phyloP scores from a whole-genome alignment of 2,329 filamentous ascomycete species.

The Ophiognomonia clavigignenti-juglandacearum region DNA sequence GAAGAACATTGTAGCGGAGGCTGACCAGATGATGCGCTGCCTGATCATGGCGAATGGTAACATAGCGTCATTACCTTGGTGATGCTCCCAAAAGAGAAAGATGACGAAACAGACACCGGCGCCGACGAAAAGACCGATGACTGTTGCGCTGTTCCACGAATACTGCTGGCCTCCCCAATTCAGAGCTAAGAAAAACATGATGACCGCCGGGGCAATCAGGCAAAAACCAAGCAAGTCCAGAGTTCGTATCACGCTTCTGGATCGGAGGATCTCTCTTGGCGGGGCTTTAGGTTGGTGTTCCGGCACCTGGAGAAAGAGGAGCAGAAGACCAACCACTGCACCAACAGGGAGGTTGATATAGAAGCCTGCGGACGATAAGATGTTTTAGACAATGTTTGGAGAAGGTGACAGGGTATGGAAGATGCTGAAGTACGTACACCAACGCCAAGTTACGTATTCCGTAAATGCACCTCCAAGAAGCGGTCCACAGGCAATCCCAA shows the following conservation, averaged over 20 bases:
- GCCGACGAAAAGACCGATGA: slow-evolving; percentile 39
- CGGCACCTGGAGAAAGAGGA: slow-evolving; percentile 31
- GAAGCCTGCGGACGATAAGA: slow-evolving; percentile 34
- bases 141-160: slow-evolving; percentile 31
- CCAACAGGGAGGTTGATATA: slow-evolving; percentile 44
- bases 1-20: no score
- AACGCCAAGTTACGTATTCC: slow-evolving; percentile 36
- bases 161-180: slow-evolving; percentile 37
- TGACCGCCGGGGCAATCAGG: slow-evolving; percentile 35
- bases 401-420: no score
- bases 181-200: slow-evolving; percentile 40
- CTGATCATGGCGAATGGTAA: no score
- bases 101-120: no score
- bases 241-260: slow-evolving; percentile 18
- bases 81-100: slow-evolving; percentile 24
- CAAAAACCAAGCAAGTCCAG: slow-evolving; percentile 37
- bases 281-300: slow-evolving; percentile 26
- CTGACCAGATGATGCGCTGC: no score
- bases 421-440: slow-evolving; percentile 28
- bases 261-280: slow-evolving; percentile 16
- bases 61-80: no score
- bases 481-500: slow-evolving; percentile 37
- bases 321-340: slow-evolving; percentile 26
- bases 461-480: slow-evolving; percentile 40
- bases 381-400: not conserved